phyloP scores from a whole-genome alignment of 495 filamentous ascomycete genomes.

The Chaetomium cochliodes region DNA sequence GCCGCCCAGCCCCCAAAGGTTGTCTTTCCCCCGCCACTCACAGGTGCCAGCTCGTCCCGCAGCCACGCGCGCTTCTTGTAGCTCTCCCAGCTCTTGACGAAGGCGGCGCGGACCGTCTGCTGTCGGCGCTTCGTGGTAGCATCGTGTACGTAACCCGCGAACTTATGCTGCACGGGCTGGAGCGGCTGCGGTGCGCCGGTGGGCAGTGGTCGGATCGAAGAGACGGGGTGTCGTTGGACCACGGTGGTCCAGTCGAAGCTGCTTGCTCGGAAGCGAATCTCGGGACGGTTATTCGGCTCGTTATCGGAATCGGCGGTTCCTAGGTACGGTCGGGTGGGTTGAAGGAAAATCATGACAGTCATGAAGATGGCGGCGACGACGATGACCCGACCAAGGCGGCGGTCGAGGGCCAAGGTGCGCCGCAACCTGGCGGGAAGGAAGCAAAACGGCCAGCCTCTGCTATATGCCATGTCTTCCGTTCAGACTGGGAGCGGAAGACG shows the following conservation, averaged over 20 bases:
- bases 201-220: conserved; percentile 23
- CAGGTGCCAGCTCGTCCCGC: conserved; percentile 69
- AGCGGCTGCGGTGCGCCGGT: neutral
- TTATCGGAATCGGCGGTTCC: neutral
- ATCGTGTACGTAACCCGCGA: conserved; percentile 12
- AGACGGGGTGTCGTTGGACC: conserved; percentile 60
- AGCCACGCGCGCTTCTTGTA: conserved; percentile 75
- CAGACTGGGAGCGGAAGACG: neutral
- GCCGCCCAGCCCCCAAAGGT: conserved; percentile 84
- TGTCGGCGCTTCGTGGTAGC: conserved; percentile 9
- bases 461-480: neutral
- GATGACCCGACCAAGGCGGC: conserved; percentile 25
- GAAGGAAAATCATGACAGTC: conserved; percentile 21
- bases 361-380: conserved; percentile 20
- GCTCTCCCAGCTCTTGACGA: conserved; percentile 67
- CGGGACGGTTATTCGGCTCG: conserved; percentile 1
- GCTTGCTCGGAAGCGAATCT: conserved; percentile 29
- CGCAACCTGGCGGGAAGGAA: conserved; percentile 4
- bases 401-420: conserved; percentile 7
- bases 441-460: neutral
- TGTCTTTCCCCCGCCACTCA: conserved; percentile 57
- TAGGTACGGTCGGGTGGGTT: conserved; percentile 3
- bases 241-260: conserved; percentile 57
- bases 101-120: conserved; percentile 57
- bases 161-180: conserved; percentile 3